These are phyloP conservation scores for Barbarea vulgaris DNA, from an alignment of 345 rosid species.

Conservation along the genomic window DNA sequence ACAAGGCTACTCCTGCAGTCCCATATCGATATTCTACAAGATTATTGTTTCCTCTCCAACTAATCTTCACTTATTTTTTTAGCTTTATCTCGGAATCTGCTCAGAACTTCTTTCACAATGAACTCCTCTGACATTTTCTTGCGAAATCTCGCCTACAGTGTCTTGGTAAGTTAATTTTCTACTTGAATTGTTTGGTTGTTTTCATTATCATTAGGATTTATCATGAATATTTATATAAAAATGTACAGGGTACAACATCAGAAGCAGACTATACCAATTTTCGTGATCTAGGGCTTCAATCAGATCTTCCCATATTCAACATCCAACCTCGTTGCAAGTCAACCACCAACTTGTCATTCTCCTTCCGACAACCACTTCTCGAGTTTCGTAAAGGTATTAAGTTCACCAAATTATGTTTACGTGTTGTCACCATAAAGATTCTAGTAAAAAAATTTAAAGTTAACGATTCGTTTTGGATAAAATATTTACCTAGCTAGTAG, in stretches of 20 bases:
- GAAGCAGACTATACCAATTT: conserved; percentile 37
- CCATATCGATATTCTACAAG: background rate
- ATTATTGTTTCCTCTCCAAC: background rate
- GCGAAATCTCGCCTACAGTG: conserved; percentile 47
- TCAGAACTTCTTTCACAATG: conserved; percentile 38
- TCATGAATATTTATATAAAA: background rate
- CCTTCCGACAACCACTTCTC: conserved; percentile 16
- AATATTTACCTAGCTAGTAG: background rate
- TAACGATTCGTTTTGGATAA: background rate
- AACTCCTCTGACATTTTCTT: conserved; percentile 43
- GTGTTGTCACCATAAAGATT: background rate
- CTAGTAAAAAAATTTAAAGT: background rate
- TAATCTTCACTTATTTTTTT: conserved; percentile 7
- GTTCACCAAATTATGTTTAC: background rate
- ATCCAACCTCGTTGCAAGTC: conserved; percentile 53
- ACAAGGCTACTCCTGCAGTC: too few species aligned
- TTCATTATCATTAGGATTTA: background rate
- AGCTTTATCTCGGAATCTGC: conserved; percentile 58
- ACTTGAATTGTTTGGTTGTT: background rate
- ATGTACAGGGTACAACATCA: conserved; percentile 64
- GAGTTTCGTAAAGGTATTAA: conserved; percentile 44
- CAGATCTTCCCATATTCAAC: conserved; percentile 52
- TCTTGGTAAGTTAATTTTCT: conserved; percentile 46
- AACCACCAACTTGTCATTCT: conserved; percentile 43
- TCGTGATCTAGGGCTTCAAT: conserved; percentile 58